Evolutionary conservation across 768 basidiomycete genomes (phyloP).

Genomic region (Phanerochaete carnosa): DNA sequence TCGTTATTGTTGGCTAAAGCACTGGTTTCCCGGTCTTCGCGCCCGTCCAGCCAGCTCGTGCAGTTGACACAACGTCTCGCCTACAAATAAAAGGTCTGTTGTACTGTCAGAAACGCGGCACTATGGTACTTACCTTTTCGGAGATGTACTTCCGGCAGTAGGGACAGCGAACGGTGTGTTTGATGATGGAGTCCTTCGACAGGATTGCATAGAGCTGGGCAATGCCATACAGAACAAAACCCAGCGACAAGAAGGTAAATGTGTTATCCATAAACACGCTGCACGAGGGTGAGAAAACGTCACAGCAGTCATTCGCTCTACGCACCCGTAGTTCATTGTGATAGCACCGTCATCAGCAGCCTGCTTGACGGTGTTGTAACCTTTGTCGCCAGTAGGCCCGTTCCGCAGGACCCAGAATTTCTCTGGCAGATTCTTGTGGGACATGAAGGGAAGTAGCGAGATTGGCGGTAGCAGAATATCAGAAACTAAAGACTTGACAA

Average conservation of each 20-base stretch:
- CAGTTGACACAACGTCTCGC: slow-evolving; percentile 39
- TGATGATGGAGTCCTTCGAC: slow-evolving; percentile 40
- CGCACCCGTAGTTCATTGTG: slow-evolving; percentile 31
- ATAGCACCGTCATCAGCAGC: slow-evolving; percentile 44
- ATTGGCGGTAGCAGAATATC: slow-evolving; percentile 40
- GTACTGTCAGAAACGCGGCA: neutral
- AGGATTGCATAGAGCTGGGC: slow-evolving; percentile 35
- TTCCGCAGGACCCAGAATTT: slow-evolving; percentile 38
- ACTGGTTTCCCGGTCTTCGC: slow-evolving; percentile 33
- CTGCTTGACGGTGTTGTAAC: slow-evolving; percentile 43
- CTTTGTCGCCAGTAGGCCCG: slow-evolving; percentile 26
- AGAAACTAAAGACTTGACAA: slow-evolving; percentile 41
- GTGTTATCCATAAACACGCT: slow-evolving; percentile 34
- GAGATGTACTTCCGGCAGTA: slow-evolving; percentile 44
- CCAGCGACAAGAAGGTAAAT: slow-evolving; percentile 38
- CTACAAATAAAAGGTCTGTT: slow-evolving; percentile 16
- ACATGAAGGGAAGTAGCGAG: slow-evolving; percentile 40
- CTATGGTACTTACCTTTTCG: slow-evolving; percentile 34
- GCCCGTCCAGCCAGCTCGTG: slow-evolving; percentile 40
- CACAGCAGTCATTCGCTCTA: neutral
- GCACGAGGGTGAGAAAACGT: neutral
- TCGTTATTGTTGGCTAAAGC: slow-evolving; percentile 4
- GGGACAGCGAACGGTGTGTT: slow-evolving; percentile 34
- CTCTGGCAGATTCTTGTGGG: slow-evolving; percentile 37
- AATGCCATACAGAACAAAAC: slow-evolving; percentile 34